Conservation (phyloP, 73 alveolate species). For the Paramecium pentaurelia region DNA sequence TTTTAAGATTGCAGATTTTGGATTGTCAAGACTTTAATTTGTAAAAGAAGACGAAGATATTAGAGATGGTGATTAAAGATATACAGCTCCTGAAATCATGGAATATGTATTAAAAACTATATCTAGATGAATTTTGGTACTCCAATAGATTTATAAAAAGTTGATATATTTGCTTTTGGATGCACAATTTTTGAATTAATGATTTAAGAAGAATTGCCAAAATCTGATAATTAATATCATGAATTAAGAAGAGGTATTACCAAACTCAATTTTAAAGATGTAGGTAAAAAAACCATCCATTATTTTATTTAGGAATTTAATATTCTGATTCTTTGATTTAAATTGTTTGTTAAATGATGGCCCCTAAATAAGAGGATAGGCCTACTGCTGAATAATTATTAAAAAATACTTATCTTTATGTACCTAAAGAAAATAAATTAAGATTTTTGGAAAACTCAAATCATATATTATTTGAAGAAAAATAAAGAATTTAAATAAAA, state of each 20-base stretch:
- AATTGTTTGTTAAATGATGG: not conserved
- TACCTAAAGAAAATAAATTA: not conserved
- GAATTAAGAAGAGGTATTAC: not conserved
- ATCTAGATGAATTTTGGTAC: not conserved
- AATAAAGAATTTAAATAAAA: not conserved
- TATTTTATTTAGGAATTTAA: not conserved
- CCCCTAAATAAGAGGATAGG: not conserved
- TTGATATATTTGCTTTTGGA: conserved; percentile 38
- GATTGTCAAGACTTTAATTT: not conserved
- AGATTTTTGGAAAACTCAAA: not conserved
- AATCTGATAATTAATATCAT: not conserved
- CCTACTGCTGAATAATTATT: not conserved
- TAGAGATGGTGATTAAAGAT: not conserved
- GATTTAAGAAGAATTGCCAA: not conserved
- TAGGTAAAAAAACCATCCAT: not conserved
- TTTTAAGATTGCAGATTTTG: conserved; percentile 26
- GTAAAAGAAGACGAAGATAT: not conserved
- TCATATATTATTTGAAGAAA: not conserved
- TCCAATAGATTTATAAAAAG: not conserved
- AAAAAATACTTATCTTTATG: not conserved
- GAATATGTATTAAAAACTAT: not conserved
- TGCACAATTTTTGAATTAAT: not conserved
- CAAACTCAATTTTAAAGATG: not conserved
- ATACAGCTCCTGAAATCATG: conserved; percentile 44
- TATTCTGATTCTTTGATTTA: not conserved